Percentiles rank a stretch among this genome's conserved stretches.
Conservation (phyloP, 345 rosid species). For the Populus nigra region DNA sequence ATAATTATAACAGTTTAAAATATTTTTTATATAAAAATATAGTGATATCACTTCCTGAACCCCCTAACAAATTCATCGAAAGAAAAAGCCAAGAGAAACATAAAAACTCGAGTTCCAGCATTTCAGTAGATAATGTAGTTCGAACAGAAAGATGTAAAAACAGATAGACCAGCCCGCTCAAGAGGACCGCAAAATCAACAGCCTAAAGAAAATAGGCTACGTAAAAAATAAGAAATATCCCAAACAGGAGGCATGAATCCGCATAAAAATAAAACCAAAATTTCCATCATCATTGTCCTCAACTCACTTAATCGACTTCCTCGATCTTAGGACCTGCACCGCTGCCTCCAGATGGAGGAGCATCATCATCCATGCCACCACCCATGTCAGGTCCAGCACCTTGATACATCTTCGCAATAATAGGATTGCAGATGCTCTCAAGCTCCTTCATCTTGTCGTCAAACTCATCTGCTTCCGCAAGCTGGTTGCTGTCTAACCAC, state of each 20-base stretch:
- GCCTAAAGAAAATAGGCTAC: background rate
- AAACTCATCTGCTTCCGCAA: slow-evolving; percentile 3
- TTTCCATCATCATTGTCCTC: background rate
- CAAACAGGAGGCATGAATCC: background rate
- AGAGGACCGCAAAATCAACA: background rate
- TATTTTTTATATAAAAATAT: no score
- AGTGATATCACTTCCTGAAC: no score
- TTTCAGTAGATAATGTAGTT: background rate
- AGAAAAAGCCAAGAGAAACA: background rate
- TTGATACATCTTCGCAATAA: slow-evolving; percentile 17
- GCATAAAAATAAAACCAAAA: background rate
- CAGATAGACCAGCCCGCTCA: background rate
- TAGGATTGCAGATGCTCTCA: slow-evolving; percentile 19
- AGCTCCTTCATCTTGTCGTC: slow-evolving; percentile 22
- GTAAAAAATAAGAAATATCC: background rate
- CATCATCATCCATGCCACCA: slow-evolving; percentile 22
- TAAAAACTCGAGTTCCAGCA: background rate
- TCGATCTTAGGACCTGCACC: slow-evolving; percentile 21
- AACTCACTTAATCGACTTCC: slow-evolving; percentile 4
- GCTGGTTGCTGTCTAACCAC: slow-evolving; percentile 10
- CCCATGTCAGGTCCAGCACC: slow-evolving; percentile 15
- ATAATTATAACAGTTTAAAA: no score
- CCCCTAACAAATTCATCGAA: no score
- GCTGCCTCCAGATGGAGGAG: slow-evolving; percentile 14
- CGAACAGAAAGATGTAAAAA: background rate